These are phyloP conservation scores for Colletotrichum sp. DNA, from an alignment of 2,329 filamentous ascomycete genomes.

Conservation along the genomic window DNA sequence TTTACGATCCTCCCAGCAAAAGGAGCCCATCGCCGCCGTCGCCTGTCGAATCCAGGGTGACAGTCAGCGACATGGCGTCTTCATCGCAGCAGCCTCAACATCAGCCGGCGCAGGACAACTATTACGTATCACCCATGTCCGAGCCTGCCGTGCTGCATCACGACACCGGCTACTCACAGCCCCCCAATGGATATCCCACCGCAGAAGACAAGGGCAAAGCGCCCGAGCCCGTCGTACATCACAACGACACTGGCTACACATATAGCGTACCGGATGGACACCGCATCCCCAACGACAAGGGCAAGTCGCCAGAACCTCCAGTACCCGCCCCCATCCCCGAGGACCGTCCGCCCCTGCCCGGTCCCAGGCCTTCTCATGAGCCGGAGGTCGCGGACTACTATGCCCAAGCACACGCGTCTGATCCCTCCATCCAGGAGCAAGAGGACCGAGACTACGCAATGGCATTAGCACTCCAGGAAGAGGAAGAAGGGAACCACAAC, in stretches of 20 bases:
- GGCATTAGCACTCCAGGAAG: slow-evolving; percentile 16
- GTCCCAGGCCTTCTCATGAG: background rate
- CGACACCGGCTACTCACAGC: background rate
- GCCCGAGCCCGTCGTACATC: background rate
- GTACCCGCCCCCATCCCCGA: background rate
- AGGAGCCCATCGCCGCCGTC: background rate
- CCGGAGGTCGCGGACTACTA: slow-evolving; percentile 9
- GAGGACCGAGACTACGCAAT: slow-evolving; percentile 17
- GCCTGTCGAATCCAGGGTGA: background rate
- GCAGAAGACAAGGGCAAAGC: background rate
- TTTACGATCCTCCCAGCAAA: slow-evolving; percentile 2
- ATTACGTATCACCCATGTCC: background rate
- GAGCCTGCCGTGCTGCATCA: background rate
- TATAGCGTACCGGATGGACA: background rate
- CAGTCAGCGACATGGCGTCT: background rate
- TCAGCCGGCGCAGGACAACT: background rate
- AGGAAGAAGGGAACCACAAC: slow-evolving; percentile 1
- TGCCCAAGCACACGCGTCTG: slow-evolving; percentile 1
- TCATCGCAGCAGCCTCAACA: background rate
- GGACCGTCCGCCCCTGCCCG: background rate
- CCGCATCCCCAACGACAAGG: background rate
- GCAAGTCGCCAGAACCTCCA: background rate
- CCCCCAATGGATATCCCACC: background rate
- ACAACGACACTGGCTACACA: background rate
- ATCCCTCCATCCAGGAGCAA: slow-evolving; percentile 5